Evolutionary conservation across 2,329 filamentous ascomycete species (phyloP), one percentile per base, ranked within the genome.

Genomic region (Myriosclerotinia duriaeana): DNA sequence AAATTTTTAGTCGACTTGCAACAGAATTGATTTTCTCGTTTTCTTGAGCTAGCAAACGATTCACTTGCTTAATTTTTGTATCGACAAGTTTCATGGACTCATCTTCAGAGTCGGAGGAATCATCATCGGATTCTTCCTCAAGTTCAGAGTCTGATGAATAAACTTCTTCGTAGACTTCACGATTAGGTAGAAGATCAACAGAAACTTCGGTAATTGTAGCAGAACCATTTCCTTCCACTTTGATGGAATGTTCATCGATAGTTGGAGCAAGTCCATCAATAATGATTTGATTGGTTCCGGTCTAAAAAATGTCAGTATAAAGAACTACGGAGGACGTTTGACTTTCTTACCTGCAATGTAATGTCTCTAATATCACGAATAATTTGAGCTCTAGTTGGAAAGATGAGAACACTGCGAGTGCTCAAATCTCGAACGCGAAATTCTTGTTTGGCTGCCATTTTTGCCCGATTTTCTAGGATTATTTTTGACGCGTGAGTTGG

Each of bases 351-450:
- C 61, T 74, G 78, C 26, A 87, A 79, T 1, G 73, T 71, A 20
- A 89, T 78, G 69, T 84, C 77, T 66, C 82, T 83, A 73, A 90
- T 82, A 64, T 88, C 84, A 36, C 87, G 82, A 15, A 84, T 80
- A 40, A 90, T 76, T 58, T 87, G 86, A 1, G 87, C 88, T 69
- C 83, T 79, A 2, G 80, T 79, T 0, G 87, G 87, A 67, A 88
- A 89, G 52, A 91, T 80, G 0, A 84, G 87, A 20, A 91, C 87
- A 0, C 83, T 83, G 60, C 84, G 84, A 44, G 88, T 89, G 11
- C 78, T 73, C 40, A 89, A 78, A 59, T 87, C 81, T 53, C 83
- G 81, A 68, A 89, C 76, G 42, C 81, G 80, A 74, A 86, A 87
- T 67, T 84, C 79, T 67, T 83, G 77, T 66, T 76, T 77, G 44